Evolutionary conservation across 225 moss, liverwort and hornwort species (phyloP), one percentile per base, ranked within the genome.

Genomic region (Physcomitrium patens): DNA sequence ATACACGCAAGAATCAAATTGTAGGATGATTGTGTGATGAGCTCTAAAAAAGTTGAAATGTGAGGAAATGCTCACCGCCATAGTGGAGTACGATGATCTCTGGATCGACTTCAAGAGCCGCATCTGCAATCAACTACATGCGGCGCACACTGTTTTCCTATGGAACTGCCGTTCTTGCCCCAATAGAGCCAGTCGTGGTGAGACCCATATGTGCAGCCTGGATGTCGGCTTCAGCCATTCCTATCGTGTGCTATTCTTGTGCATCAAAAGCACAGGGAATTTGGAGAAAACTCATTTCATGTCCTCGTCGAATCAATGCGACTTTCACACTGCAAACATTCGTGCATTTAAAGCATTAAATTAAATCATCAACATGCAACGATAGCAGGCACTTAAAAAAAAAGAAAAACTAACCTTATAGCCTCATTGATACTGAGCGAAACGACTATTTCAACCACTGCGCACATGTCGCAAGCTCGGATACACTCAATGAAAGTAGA

Each of bases 121-220:
- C 88, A 78, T 92, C 88, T 24, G 96, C 94, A 74, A 97, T 97
- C 52, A 86, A 85, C 73, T 94, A 91, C 62, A 97, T 91, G 12
- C 92, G 91, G 70, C 85, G 79, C 55, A 94, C 91, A 72, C 87
- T 81, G 78, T 91, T 85, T 77, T 97, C 94, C 75, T 94, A 70
- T 13, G 92, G 84, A 44, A 87, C 87, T 27, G 92, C 72, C 18
- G 85, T 89, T 78, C 93, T 85, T 46, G 94, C 94, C 58, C 96
- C 94, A 69, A 93, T 85, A n/a, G 96, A 97, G 43, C 96, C 96
- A 70, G 94, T 86, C 55, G 90, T 94, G 23, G 94, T 97, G n/a
- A 97, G 80, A 47, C 96, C 96, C 96, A 97, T 97, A 46, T 97
- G 96, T 60, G 96, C 96, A 53, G 94, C 92, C 44, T 94, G 74